A percentile compares a stretch with the other conserved stretches of the same genome.
Evolutionary conservation across 2,329 filamentous ascomycete species (phyloP).

Genomic region (Hortaea sp.): DNA sequence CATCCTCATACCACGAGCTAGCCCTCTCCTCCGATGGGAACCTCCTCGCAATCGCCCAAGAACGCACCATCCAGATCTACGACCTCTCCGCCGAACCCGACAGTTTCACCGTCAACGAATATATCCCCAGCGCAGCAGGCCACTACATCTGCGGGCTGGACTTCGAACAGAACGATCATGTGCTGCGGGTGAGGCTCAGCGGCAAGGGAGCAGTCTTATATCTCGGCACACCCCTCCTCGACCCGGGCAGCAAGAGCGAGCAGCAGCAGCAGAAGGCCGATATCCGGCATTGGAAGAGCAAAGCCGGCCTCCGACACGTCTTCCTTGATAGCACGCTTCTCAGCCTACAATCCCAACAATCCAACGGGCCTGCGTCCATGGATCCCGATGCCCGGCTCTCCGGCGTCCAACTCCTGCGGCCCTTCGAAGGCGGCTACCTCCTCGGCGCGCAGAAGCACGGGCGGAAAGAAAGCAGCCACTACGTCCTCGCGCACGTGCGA

Average conservation of each 20-base stretch:
- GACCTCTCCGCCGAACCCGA: conserved; percentile 20
- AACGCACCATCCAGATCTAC: conserved; percentile 26
- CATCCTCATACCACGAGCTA: conserved; percentile 20
- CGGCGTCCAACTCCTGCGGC: conserved; percentile 22
- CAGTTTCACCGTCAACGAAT: conserved; percentile 22
- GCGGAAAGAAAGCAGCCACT: conserved; percentile 17
- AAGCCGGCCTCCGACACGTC: conserved; percentile 19
- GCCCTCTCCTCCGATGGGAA: conserved; percentile 22
- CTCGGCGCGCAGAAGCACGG: conserved; percentile 23
- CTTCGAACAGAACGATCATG: conserved; percentile 24
- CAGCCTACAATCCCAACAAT: conserved; percentile 1
- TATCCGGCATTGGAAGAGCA: conserved; percentile 25
- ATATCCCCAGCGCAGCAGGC: conserved; percentile 22
- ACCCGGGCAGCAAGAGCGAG: neutral
- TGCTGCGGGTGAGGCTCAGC: conserved; percentile 23
- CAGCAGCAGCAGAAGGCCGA: conserved; percentile 3
- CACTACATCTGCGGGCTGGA: conserved; percentile 26
- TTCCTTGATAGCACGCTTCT: conserved; percentile 22
- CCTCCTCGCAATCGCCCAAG: conserved; percentile 24
- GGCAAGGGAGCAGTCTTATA: conserved; percentile 26
- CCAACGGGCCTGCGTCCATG: neutral
- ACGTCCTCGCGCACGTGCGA: conserved; percentile 21
- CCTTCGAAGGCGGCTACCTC: conserved; percentile 18
- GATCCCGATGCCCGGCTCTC: conserved; percentile 13
- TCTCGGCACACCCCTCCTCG: conserved; percentile 19